Evolutionary conservation across 768 basidiomycete species (phyloP), one percentile per base, ranked within the genome.

Genomic region (Termitomyces sp.): DNA sequence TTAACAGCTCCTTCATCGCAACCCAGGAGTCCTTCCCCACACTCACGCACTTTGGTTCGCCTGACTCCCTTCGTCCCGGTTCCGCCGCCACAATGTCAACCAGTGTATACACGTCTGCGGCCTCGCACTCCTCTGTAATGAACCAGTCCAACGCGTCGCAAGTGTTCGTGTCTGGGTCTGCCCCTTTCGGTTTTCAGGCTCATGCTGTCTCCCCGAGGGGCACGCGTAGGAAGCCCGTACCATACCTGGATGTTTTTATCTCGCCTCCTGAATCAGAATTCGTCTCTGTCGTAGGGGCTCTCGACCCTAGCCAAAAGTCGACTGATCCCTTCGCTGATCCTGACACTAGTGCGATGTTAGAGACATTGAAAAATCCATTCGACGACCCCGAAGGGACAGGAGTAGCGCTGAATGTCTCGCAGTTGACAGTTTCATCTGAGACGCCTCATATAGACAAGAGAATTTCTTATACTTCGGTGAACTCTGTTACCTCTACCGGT

Each of bases 311-410:
- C 24, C 34, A 28, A 14, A 24, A 37, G 38, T 15, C 24, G 41
- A 30, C 26, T 17, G 44, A 61, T 47, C 64, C 64, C 7, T 63
- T 63, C n/a, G 59, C 53, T 12, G 59, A 63, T 32, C 60, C 62
- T 46, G 43, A 15, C 8, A n/a, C 21, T 38, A 40, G 17, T 9
- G 22, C 15, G 17, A 10, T 22, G 22, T 26, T 34, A 35, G 24
- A 14, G 35, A 37, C 35, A 21, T 21, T 51, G 37, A 37, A 38
- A 26, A 63, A 63, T 40, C 62, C 62, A 22, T 63, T 63, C 26
- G 62, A 63, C 40, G 62, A 63, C n/a, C 49, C 37, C 24, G 24
- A 50, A 32, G 34, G n/a, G 8, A 2, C 30, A n/a, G 41, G n/a
- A 5, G 12, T 17, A 14, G 35, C 21, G n/a, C 44, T 47, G 32